These are phyloP conservation scores for Elsinoe arachidis DNA, from an alignment of 2,329 filamentous ascomycete genomes.

Conservation along the genomic window DNA sequence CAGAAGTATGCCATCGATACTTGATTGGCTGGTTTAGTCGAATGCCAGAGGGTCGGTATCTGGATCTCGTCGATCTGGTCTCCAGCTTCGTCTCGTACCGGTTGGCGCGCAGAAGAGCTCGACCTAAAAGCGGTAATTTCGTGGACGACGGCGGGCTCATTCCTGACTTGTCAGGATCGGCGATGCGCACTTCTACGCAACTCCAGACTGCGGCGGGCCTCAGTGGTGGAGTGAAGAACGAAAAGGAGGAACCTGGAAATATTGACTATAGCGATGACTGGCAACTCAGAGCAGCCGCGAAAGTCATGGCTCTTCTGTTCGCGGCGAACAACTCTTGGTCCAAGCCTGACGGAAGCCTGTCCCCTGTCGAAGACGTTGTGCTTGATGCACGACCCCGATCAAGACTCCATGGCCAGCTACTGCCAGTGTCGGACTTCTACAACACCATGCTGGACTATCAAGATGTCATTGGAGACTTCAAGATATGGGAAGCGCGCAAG, in stretches of 20 bases:
- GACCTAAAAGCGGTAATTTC: conserved; percentile 50
- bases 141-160: conserved; percentile 61
- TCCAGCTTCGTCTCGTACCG: conserved; percentile 75
- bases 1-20: conserved; percentile 66
- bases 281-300: conserved; percentile 75
- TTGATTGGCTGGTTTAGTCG: conserved; percentile 71
- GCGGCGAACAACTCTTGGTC: conserved; percentile 60
- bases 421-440: conserved; percentile 80
- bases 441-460: conserved; percentile 76
- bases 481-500: conserved; percentile 70
- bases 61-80: conserved; percentile 65
- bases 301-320: conserved; percentile 72
- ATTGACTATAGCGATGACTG: conserved; percentile 72
- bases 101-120: conserved; percentile 61
- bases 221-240: conserved; percentile 40
- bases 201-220: conserved; percentile 67
- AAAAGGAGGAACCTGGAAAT: conserved; percentile 43
- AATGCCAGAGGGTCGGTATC: conserved; percentile 58
- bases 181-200: conserved; percentile 54
- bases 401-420: conserved; percentile 52
- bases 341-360: conserved; percentile 6
- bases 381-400: conserved; percentile 35
- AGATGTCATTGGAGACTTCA: conserved; percentile 79
- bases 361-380: conserved; percentile 17
- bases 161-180: conserved; percentile 60